Evolutionary conservation across 2,329 filamentous ascomycete species (phyloP), one percentile per base, ranked within the genome.

Genomic region (Rhynchosporium secalis): DNA sequence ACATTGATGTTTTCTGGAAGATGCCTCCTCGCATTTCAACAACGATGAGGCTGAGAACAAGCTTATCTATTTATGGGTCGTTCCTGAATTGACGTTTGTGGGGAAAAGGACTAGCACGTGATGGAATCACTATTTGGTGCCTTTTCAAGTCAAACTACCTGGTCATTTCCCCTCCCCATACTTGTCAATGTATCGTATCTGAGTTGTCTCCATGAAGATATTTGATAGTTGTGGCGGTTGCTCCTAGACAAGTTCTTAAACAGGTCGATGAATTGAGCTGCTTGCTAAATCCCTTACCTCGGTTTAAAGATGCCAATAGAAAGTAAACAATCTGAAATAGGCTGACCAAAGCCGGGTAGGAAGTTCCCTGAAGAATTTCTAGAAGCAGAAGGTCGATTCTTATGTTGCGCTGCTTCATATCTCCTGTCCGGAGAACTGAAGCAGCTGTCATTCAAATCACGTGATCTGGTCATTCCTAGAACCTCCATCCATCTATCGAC

Each of bases 31-130:
- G 40, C 28, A 45, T 52, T 54, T 58, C 54, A 54, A 62, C 56
- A 61, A 20, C 20, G 41, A 65, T 64, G 64, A 62, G 64, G 64
- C 64, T 66, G 48, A 66, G 64, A 65, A 58, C 56, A 66, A 64
- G 64, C 41, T 64, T 66, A 49, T 60, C 52, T 56, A 61, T 58
- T 51, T 60, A 51, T 47, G 47, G 59, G 13, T 40, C 20, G 60
- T 62, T 62, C 60, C 58, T 65, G 61, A 33, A 20, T 49, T 61
- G 45, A 48, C 28, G 31, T n/a, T 61, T 46, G 46, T 49, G 47
- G 62, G 62, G 40, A 26, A 46, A 20, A 7, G 15, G 13, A 1
- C 13, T 2, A 40, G 52, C 62, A 65, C 62, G 60, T 65, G 62
- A 65, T 41, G 2, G 10, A 13, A 28, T 38, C 9, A 38, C 36